Base-by-base conservation (phyloP, 495 filamentous ascomycete genomes). In the Hypoxylon lenormandii region DNA sequence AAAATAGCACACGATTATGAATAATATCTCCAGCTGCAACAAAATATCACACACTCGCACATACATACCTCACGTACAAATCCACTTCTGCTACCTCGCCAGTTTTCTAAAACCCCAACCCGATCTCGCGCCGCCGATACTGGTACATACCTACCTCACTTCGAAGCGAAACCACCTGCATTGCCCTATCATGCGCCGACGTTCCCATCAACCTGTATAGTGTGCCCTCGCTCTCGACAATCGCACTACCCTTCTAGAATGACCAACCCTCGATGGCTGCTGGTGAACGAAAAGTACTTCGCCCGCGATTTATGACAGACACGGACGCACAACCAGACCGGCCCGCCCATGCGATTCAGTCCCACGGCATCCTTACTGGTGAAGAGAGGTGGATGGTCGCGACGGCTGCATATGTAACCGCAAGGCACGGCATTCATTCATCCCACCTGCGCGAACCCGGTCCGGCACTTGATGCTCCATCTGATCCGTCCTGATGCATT, bases 211-310 rank as follows among this genome's bases (percentile, higher is more conserved):
- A 66, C 64, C 64, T 55, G 43, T 48, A 38, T 64, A 68, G 49
- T 48, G 46, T 13, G 47, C 18, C 52, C 40, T 62, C 51, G 36
- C 43, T 13, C 10, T 40, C 36, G 8, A 52, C 36, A 60, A 55
- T 65, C 54, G 37, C 58, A 43, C 37, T 51, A 21, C 51, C 47
- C 45, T 51, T 64, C 64, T 68, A 72, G 69, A 72, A 72, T 72
- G 69, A n/a, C 54, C 69, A 60, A 45, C 59, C 53, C 50, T 56
- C 69, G 69, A 72, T 72, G 69, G 69, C 52, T 56, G 69, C 64
- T 68, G 46, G 42, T 69, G 55, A 72, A 68, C 64, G 57, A 72
- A 46, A 46, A 18, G 60, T 52, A 28, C 18, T 64, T 45, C 50
- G 49, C 38, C 56, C 23, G 11, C 59, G 59, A 59, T 63, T 72